Conservation (phyloP, 208 protist species). For the Trichomonas tenax region DNA sequence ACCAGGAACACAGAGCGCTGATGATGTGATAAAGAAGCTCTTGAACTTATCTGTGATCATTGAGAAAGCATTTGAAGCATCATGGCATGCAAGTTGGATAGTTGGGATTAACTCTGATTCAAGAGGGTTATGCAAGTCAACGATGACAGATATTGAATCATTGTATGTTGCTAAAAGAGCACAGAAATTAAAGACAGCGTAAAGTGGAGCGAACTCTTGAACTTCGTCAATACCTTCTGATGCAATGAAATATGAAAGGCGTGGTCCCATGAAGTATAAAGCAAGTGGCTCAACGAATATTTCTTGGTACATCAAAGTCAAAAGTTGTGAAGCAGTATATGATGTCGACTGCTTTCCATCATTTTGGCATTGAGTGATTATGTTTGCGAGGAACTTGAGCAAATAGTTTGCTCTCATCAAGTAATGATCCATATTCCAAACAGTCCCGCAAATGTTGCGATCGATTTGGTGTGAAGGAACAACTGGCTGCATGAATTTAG, state of each 20-base stretch:
- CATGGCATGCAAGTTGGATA: background rate
- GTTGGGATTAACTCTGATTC: background rate
- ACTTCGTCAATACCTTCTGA: background rate
- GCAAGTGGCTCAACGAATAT: background rate
- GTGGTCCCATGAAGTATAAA: background rate
- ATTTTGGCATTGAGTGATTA: background rate
- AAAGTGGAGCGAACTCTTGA: background rate
- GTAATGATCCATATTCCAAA: background rate
- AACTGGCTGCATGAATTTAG: background rate
- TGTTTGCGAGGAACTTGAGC: background rate
- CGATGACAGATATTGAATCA: background rate
- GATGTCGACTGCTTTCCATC: background rate
- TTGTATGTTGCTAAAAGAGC: background rate
- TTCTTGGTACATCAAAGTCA: background rate
- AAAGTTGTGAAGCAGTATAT: background rate
- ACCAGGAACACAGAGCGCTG: background rate
- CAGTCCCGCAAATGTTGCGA: background rate
- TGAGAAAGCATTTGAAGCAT: background rate
- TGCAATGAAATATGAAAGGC: background rate
- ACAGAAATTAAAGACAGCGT: background rate
- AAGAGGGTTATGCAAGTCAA: background rate
- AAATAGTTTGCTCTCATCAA: background rate
- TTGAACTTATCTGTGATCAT: background rate
- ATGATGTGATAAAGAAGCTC: background rate
- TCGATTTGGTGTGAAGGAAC: background rate